These are phyloP conservation scores for Yarrowia galli DNA, from an alignment of 1,139 yeast genomes.

Conservation along the genomic window DNA sequence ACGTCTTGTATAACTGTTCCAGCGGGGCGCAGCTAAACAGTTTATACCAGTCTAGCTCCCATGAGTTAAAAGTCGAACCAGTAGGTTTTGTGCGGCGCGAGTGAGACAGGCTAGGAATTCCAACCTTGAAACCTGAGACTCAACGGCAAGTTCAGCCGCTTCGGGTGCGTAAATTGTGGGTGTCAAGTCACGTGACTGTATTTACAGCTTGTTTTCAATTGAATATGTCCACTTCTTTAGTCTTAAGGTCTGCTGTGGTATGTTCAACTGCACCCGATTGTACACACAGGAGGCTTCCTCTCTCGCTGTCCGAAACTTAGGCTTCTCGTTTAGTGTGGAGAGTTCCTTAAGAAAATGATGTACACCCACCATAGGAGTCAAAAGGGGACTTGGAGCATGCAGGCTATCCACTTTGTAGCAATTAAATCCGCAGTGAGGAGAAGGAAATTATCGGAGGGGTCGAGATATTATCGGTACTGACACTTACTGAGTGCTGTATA, in stretches of 20 bases:
- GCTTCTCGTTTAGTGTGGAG: conserved; percentile 1
- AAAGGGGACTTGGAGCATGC: not conserved
- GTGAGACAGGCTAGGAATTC: not conserved
- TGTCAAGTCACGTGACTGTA: not conserved
- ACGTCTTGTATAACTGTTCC: conserved; percentile 1
- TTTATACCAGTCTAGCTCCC: conserved; percentile 15
- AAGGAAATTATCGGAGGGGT: not conserved
- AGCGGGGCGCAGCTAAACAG: conserved; percentile 35
- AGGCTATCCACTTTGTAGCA: not conserved
- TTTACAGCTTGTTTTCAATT: not conserved
- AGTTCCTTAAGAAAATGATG: not conserved
- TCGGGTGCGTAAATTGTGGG: not conserved
- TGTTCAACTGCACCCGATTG: not conserved
- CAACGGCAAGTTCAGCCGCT: not conserved
- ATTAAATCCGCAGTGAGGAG: conserved; percentile 2
- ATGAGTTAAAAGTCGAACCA: not conserved
- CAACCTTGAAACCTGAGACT: not conserved
- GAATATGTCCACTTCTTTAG: not conserved
- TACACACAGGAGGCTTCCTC: no score
- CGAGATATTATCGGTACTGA: not conserved
- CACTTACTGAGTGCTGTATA: not conserved
- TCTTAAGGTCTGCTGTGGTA: no score
- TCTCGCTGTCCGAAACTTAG: conserved; percentile 7
- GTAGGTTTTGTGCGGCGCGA: conserved; percentile 25
- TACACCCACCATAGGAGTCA: not conserved